Evolutionary conservation across 139 green algal genomes (phyloP).

Genomic region (Diplosphaera chodatii): DNA sequence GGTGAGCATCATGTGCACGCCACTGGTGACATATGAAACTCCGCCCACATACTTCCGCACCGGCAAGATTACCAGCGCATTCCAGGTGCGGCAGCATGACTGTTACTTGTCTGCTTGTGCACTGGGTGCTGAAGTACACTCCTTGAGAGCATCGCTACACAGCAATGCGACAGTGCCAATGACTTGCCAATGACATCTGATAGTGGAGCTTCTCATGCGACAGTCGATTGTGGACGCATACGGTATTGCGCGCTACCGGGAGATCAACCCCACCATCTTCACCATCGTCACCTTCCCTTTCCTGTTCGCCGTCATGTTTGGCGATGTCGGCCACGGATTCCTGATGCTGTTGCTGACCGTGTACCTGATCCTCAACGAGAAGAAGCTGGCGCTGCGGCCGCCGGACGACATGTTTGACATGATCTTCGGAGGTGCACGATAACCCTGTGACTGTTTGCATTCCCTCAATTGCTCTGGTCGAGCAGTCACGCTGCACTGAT

Average conservation of each 20-base stretch:
- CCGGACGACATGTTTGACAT: constrained; percentile 91
- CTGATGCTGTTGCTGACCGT: constrained; percentile 77
- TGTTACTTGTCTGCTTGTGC: too few species aligned
- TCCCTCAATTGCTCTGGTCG: too few species aligned
- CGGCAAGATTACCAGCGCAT: constrained; percentile 81
- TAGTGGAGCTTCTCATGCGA: too few species aligned
- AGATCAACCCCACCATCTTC: constrained; percentile 89
- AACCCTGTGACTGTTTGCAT: too few species aligned
- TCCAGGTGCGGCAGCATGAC: too few species aligned
- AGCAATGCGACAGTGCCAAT: too few species aligned
- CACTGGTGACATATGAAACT: constrained; percentile 70
- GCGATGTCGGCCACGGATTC: constrained; percentile 90
- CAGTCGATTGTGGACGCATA: constrained; percentile 94
- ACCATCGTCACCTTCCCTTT: constrained; percentile 99
- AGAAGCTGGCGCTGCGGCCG: constrained; percentile 53
- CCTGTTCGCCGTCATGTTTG: constrained; percentile 99
- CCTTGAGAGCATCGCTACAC: too few species aligned
- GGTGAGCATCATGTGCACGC: constrained; percentile 86
- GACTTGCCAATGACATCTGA: too few species aligned
- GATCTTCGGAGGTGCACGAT: constrained; percentile 73
- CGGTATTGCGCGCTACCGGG: constrained; percentile 87
- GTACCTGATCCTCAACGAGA: constrained; percentile 79
- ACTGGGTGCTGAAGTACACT: too few species aligned
- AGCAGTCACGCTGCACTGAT: too few species aligned
- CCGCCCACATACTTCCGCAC: constrained; percentile 94